phyloP scores from a whole-genome alignment of 2,329 filamentous ascomycete species.

The Phialophora verrucosa region DNA sequence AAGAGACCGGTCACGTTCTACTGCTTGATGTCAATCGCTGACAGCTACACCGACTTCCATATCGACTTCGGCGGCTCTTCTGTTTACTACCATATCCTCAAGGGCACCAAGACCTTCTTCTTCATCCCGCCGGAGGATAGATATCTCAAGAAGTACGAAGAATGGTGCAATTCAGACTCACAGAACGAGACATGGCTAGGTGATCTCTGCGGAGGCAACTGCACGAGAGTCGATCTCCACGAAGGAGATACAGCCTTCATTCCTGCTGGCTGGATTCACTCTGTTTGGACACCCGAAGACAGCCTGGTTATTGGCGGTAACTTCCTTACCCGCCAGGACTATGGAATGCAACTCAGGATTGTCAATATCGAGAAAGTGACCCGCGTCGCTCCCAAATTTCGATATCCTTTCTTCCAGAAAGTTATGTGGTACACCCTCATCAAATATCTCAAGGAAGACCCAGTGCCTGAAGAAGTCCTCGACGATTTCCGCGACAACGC shows the following conservation, averaged over 20 bases:
- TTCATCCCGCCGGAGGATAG: constrained; percentile 73
- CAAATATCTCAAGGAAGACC: constrained; percentile 68
- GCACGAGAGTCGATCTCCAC: constrained; percentile 68
- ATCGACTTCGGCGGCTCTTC: constrained; percentile 74
- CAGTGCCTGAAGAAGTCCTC: constrained; percentile 63
- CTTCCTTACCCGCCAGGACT: constrained; percentile 69
- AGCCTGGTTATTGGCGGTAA: constrained; percentile 74
- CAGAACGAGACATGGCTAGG: constrained; percentile 71
- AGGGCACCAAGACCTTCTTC: constrained; percentile 72
- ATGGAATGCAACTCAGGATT: constrained; percentile 69
- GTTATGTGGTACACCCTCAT: constrained; percentile 70
- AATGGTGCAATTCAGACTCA: constrained; percentile 70
- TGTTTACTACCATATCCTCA: constrained; percentile 72
- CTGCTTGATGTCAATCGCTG: constrained; percentile 72
- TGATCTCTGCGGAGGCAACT: constrained; percentile 66
- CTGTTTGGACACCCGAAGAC: constrained; percentile 72
- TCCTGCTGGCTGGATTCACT: constrained; percentile 74
- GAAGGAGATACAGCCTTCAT: constrained; percentile 74
- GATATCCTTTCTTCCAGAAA: constrained; percentile 72
- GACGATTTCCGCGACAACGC: constrained; percentile 62
- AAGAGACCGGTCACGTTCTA: constrained; percentile 71
- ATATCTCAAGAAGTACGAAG: constrained; percentile 72
- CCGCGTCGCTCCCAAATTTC: constrained; percentile 68
- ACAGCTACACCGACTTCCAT: constrained; percentile 75
- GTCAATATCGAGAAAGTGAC: constrained; percentile 71